Evolutionary conservation across 441 rosid genomes (phyloP).

Genomic region (Breynia disticha): DNA sequence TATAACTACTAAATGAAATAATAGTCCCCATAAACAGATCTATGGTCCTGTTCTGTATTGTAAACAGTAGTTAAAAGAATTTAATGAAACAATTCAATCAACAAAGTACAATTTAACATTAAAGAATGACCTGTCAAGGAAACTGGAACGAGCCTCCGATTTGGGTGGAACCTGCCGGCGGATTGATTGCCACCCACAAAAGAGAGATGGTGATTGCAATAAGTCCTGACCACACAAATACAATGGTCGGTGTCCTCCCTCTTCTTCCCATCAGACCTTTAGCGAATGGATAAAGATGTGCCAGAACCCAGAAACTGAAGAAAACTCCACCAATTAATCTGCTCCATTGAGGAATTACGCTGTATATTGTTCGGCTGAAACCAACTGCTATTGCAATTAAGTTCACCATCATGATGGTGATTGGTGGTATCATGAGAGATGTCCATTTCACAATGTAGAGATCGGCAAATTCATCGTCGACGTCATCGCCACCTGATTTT

Average conservation of each 20-base stretch:
- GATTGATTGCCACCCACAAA: conserved; percentile 83
- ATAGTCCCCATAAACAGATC: too few species aligned
- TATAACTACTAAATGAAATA: too few species aligned
- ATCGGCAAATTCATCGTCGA: conserved; percentile 76
- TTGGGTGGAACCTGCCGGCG: conserved; percentile 59
- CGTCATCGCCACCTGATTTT: conserved; percentile 75
- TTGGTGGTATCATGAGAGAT: conserved; percentile 74
- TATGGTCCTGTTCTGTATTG: too few species aligned
- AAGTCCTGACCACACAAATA: conserved; percentile 89
- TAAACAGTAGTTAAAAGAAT: too few species aligned
- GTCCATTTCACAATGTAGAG: conserved; percentile 74
- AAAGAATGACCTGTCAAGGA: conserved; percentile 34
- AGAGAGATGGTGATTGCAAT: conserved; percentile 90
- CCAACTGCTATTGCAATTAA: conserved; percentile 81
- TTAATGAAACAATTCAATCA: too few species aligned
- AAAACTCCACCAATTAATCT: conserved; percentile 71
- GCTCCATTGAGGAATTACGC: conserved; percentile 77
- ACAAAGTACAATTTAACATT: too few species aligned
- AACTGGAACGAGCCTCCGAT: conserved; percentile 88
- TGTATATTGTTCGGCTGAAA: conserved; percentile 76
- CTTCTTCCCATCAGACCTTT: conserved; percentile 93
- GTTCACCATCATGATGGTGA: conserved; percentile 80
- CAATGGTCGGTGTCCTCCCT: conserved; percentile 90
- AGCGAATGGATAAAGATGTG: conserved; percentile 84
- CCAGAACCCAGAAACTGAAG: conserved; percentile 92